Conservation (phyloP, 371 early-diverging fungal genomes). For the Lichtheimia ornata region DNA sequence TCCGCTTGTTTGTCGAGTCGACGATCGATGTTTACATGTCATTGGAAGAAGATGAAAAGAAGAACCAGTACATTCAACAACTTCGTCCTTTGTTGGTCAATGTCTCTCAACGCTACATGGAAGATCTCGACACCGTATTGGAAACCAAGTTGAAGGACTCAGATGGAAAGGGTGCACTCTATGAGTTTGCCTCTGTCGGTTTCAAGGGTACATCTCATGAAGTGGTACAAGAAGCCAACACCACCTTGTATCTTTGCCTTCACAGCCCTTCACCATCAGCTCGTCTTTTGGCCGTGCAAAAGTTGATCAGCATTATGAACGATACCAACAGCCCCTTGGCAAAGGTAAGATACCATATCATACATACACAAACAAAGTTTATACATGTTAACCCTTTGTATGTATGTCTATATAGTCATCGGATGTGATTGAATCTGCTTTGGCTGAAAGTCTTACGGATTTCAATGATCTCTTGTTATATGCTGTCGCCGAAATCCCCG, state of each 20-base stretch:
- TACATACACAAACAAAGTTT: not conserved
- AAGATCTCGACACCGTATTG: slow-evolving; percentile 57
- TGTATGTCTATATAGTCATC: slow-evolving; percentile 19
- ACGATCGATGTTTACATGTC: slow-evolving; percentile 48
- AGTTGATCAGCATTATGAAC: slow-evolving; percentile 53
- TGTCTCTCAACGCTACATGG: slow-evolving; percentile 58
- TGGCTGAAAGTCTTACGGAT: slow-evolving; percentile 55
- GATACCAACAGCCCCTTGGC: slow-evolving; percentile 31
- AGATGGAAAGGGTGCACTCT: slow-evolving; percentile 42
- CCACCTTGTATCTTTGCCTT: slow-evolving; percentile 72
- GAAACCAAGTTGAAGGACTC: slow-evolving; percentile 40
- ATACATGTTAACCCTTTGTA: not conserved
- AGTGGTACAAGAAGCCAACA: slow-evolving; percentile 65
- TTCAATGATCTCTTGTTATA: slow-evolving; percentile 47
- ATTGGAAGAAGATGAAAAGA: slow-evolving; percentile 24
- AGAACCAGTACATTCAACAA: slow-evolving; percentile 29
- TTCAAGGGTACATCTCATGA: slow-evolving; percentile 69
- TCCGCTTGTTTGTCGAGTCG: slow-evolving; percentile 39
- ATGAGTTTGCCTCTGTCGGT: slow-evolving; percentile 58
- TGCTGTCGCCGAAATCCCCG: slow-evolving; percentile 34
- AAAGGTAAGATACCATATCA: slow-evolving; percentile 16
- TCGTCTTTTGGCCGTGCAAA: slow-evolving; percentile 65
- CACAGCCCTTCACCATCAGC: slow-evolving; percentile 64
- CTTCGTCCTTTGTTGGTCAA: slow-evolving; percentile 44
- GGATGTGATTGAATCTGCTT: slow-evolving; percentile 53